These are phyloP conservation scores for Aleurites moluccanus DNA, from an alignment of 441 rosid species.

Conservation along the genomic window DNA sequence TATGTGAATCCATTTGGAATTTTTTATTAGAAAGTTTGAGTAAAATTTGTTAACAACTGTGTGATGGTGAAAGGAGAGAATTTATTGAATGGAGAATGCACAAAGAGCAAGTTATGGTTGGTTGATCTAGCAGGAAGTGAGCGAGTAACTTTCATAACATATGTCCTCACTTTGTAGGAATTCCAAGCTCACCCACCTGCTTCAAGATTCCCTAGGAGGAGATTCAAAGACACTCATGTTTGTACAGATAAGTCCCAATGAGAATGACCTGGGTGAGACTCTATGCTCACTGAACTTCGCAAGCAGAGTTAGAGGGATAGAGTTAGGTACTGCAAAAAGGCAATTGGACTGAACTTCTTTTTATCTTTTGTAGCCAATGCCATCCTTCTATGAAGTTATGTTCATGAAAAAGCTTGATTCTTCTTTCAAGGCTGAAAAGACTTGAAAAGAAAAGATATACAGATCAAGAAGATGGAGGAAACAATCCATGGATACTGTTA, in stretches of 20 bases:
- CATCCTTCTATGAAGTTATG: background rate
- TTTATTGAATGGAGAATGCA: conserved; percentile 80
- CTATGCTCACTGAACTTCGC: conserved; percentile 94
- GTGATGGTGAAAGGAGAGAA: conserved; percentile 91
- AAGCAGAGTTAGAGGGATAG: conserved; percentile 91
- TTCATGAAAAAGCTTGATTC: conserved; percentile 1
- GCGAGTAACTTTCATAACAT: conserved; percentile 40
- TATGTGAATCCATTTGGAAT: conserved; percentile 20
- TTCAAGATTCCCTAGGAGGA: conserved; percentile 94
- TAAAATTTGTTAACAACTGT: conserved; percentile 36
- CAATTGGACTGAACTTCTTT: conserved; percentile 48
- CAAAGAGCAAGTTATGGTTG: conserved; percentile 91
- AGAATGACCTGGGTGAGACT: conserved; percentile 82
- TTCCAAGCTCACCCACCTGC: conserved; percentile 95
- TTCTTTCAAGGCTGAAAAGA: conserved; percentile 71
- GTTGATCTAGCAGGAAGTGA: conserved; percentile 99
- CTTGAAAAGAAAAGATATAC: conserved; percentile 79
- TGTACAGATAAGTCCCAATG: conserved; percentile 92
- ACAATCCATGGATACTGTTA: conserved; percentile 58
- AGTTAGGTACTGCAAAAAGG: conserved; percentile 87
- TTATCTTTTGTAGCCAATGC: no score
- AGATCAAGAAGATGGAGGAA: conserved; percentile 86
- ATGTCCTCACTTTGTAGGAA: conserved; percentile 52
- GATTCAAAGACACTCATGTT: conserved; percentile 98
- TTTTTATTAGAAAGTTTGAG: background rate